Evolutionary conservation across 2,329 filamentous ascomycete genomes (phyloP).

Genomic region (Penicillium sp.): DNA sequence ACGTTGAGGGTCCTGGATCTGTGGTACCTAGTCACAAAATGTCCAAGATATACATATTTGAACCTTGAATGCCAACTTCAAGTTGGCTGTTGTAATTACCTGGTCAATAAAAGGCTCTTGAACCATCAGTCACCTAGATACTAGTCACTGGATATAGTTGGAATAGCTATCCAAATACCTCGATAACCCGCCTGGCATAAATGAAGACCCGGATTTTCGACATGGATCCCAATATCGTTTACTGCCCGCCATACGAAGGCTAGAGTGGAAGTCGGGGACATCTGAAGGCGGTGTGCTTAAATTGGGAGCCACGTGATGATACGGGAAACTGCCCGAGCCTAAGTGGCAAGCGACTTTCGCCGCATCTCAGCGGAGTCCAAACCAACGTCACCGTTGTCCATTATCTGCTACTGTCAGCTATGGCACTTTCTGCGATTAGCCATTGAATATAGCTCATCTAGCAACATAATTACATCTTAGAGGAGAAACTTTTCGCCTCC

Average conservation of each 20-base stretch:
- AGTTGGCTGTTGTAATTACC: too few species aligned
- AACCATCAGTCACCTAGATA: too few species aligned
- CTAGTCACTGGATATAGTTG: too few species aligned
- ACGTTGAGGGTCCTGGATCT: too few species aligned
- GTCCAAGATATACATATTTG: too few species aligned
- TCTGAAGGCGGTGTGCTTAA: background rate
- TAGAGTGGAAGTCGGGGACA: background rate
- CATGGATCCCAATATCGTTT: background rate
- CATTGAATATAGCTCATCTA: background rate
- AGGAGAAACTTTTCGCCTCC: constrained; percentile 17
- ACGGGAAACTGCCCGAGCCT: constrained; percentile 19
- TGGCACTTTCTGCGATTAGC: constrained; percentile 21
- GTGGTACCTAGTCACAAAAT: too few species aligned
- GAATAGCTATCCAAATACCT: too few species aligned
- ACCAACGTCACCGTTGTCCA: constrained; percentile 20
- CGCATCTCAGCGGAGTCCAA: constrained; percentile 28
- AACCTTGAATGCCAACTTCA: too few species aligned
- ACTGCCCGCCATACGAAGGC: background rate
- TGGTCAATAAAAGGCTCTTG: too few species aligned
- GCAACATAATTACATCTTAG: constrained; percentile 1
- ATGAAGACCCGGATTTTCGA: background rate
- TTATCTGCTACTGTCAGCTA: constrained; percentile 20
- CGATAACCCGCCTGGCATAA: too few species aligned
- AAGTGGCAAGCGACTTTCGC: constrained; percentile 36
- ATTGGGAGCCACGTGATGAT: constrained; percentile 21